Conservation (phyloP, 768 basidiomycete genomes). For the Xerocomellus dryophilus region DNA sequence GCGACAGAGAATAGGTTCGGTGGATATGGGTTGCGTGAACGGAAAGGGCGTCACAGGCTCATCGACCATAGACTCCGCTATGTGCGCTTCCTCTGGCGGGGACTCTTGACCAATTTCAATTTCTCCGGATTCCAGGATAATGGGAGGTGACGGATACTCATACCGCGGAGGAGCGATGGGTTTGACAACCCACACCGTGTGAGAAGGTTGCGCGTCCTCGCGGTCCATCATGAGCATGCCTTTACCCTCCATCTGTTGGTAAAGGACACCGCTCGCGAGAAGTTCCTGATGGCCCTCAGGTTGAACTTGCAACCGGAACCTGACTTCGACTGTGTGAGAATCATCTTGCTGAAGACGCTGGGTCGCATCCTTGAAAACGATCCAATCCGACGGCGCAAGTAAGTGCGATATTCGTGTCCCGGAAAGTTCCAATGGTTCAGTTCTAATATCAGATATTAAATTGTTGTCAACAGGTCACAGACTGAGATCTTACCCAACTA, state of each 20-base stretch:
- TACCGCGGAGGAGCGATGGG: conserved; percentile 71
- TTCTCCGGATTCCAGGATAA: conserved; percentile 51
- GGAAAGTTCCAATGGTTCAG: conserved; percentile 75
- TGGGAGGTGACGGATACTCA: conserved; percentile 61
- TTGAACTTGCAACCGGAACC: conserved; percentile 81
- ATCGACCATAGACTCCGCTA: conserved; percentile 35
- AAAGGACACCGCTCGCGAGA: conserved; percentile 47
- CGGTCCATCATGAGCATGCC: conserved; percentile 99
- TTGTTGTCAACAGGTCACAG: background rate
- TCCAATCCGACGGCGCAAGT: conserved; percentile 74
- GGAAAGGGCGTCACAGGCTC: conserved; percentile 71
- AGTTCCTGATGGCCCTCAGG: conserved; percentile 56
- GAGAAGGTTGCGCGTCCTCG: conserved; percentile 80
- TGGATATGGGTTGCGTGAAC: conserved; percentile 72
- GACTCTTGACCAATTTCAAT: conserved; percentile 38
- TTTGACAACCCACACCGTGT: conserved; percentile 98
- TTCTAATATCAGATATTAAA: conserved; percentile 44
- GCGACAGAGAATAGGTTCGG: conserved; percentile 85
- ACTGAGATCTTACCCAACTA: conserved; percentile 68
- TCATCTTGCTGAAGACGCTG: conserved; percentile 85
- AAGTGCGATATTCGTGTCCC: conserved; percentile 80
- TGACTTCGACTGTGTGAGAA: conserved; percentile 89
- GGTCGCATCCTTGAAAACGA: conserved; percentile 84
- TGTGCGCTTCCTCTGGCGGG: conserved; percentile 35
- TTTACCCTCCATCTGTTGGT: conserved; percentile 92